Conservation (phyloP, 108 stramenopile species). For the Cyclotella distinguenda region DNA sequence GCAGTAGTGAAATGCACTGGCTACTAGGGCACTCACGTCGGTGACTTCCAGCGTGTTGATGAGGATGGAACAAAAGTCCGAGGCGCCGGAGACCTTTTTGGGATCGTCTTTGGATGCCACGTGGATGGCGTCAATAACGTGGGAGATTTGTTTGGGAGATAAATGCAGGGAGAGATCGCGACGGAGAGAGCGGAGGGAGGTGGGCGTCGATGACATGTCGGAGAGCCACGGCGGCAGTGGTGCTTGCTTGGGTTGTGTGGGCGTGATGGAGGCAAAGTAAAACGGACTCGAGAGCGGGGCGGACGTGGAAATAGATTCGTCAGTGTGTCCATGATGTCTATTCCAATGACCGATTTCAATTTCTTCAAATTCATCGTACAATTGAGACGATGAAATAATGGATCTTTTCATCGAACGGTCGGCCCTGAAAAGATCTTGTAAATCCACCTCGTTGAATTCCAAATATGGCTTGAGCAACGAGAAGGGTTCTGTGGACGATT, state of each 20-base stretch:
- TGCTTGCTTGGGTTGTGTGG: background rate
- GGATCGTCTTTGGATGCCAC: slow-evolving; percentile 51
- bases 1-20: slow-evolving; percentile 71
- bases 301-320: background rate
- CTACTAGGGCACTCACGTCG: slow-evolving; percentile 62
- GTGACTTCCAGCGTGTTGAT: slow-evolving; percentile 78
- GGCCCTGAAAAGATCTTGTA: slow-evolving; percentile 29
- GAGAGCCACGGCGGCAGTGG: slow-evolving; percentile 36
- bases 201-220: slow-evolving; percentile 12
- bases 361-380: slow-evolving; percentile 42
- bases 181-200: slow-evolving; percentile 22
- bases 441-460: slow-evolving; percentile 39
- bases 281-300: slow-evolving; percentile 10
- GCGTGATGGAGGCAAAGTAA: slow-evolving; percentile 21
- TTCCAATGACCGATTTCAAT: slow-evolving; percentile 34
- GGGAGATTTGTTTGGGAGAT: slow-evolving; percentile 27
- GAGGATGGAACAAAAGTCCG: slow-evolving; percentile 70
- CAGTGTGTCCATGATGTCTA: background rate
- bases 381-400: background rate
- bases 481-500: slow-evolving; percentile 16
- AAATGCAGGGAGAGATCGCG: slow-evolving; percentile 29
- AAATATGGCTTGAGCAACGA: slow-evolving; percentile 35
- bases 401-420: background rate
- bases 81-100: slow-evolving; percentile 67
- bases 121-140: slow-evolving; percentile 60